phyloP scores from a whole-genome alignment of 2,329 filamentous ascomycete species.

The Penicillium thymicola region DNA sequence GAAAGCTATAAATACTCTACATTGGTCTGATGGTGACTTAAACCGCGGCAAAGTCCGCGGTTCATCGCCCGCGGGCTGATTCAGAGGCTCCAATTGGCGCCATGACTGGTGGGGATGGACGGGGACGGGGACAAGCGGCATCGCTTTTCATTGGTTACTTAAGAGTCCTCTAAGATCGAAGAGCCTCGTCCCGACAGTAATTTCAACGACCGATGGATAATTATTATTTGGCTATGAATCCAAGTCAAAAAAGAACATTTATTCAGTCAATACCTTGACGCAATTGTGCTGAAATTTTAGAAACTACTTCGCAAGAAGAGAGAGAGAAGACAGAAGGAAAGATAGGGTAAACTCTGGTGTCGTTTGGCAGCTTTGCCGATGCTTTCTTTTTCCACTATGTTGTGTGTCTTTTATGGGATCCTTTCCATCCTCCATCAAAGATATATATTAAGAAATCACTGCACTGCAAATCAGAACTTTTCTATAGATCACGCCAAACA shows the following conservation, averaged over 20 bases:
- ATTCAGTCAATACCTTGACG: not conserved
- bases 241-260: too few relatives aligned
- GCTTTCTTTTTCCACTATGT: not conserved
- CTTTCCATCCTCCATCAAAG: not conserved
- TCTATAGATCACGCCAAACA: too few relatives aligned
- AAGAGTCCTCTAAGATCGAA: not conserved
- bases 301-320: not conserved
- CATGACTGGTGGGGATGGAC: not conserved
- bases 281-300: not conserved
- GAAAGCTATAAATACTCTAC: not conserved
- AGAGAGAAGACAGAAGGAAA: not conserved
- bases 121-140: not conserved
- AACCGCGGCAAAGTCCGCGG: slow-evolving; percentile 4
- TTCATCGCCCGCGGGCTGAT: not conserved
- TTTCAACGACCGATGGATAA: not conserved
- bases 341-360: not conserved
- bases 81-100: not conserved
- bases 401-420: not conserved
- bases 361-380: not conserved
- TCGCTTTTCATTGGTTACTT: not conserved
- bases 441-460: not conserved
- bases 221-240: not conserved
- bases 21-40: not conserved
- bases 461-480: too few relatives aligned
- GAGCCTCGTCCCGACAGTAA: not conserved